Conservation (phyloP, 176 grass and related monocot species). For the Cocos nucifera region DNA sequence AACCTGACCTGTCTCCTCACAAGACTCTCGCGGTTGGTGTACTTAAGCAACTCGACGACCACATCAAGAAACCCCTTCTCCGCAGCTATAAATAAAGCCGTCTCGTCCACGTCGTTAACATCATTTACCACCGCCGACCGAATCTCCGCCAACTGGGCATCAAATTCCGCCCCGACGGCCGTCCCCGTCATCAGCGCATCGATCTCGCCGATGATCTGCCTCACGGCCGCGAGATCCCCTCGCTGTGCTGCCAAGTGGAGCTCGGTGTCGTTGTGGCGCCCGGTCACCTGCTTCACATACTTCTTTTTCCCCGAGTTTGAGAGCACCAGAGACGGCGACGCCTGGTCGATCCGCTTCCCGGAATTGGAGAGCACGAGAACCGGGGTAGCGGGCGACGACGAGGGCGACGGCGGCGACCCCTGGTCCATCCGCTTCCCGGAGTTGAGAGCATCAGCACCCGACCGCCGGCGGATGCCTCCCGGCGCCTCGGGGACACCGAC, state of each 20-base stretch:
- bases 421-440: slow-evolving; percentile 1
- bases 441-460: not conserved
- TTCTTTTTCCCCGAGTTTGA: slow-evolving; percentile 90
- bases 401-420: slow-evolving; percentile 3
- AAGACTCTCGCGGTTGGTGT: slow-evolving; percentile 74
- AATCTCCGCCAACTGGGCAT: slow-evolving; percentile 72
- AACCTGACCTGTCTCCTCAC: slow-evolving; percentile 64
- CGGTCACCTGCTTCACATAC: slow-evolving; percentile 97
- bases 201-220: slow-evolving; percentile 67
- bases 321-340: slow-evolving; percentile 32
- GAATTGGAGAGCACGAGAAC: slow-evolving; percentile 18
- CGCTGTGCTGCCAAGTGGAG: slow-evolving; percentile 92
- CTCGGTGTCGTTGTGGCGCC: slow-evolving; percentile 90
- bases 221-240: slow-evolving; percentile 71
- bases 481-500: slow-evolving; percentile 5
- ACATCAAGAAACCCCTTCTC: slow-evolving; percentile 76
- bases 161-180: slow-evolving; percentile 53
- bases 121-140: slow-evolving; percentile 87
- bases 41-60: slow-evolving; percentile 81
- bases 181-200: slow-evolving; percentile 82
- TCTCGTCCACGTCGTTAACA: slow-evolving; percentile 73
- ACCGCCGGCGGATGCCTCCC: no score
- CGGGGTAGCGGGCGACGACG: slow-evolving; percentile 24
- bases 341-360: not conserved
- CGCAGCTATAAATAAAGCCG: slow-evolving; percentile 63